phyloP scores from a whole-genome alignment of 1,139 yeast species.

The Protomyces macrosporus region DNA sequence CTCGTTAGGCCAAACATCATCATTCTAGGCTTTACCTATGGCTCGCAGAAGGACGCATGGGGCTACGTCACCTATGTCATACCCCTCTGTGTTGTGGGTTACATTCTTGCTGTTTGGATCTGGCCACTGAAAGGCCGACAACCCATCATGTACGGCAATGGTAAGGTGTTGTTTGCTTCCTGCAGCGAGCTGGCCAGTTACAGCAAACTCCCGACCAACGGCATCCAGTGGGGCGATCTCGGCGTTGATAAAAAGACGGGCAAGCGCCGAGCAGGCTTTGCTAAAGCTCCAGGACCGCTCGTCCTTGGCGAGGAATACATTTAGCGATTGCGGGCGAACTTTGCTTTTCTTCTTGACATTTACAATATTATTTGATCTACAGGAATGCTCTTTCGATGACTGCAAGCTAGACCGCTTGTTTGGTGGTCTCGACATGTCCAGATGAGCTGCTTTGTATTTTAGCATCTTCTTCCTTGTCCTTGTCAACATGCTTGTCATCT shows the following conservation, averaged over 20 bases:
- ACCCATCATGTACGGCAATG: conserved; percentile 12
- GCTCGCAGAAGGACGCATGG: conserved; percentile 1
- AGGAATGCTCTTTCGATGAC: no score
- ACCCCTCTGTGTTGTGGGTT: not conserved
- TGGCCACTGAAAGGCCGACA: conserved; percentile 2
- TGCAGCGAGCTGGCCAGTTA: not conserved
- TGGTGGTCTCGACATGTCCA: no score
- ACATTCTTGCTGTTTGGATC: not conserved
- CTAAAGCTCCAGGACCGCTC: not conserved
- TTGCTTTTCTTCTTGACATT: not conserved
- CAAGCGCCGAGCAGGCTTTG: conserved; percentile 1
- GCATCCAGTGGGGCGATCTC: conserved; percentile 8
- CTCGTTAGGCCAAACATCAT: not conserved
- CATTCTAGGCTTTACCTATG: conserved; percentile 2
- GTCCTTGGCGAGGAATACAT: not conserved
- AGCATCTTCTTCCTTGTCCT: no score
- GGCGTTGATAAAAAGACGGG: not conserved
- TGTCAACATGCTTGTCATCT: no score
- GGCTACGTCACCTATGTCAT: not conserved
- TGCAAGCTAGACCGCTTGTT: no score
- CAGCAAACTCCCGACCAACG: not conserved
- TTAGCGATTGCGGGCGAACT: not conserved
- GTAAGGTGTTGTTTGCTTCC: not conserved
- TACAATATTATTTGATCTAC: no score
- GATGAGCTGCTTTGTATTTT: no score